Conservation (phyloP, 2,329 filamentous ascomycete species). For the Coniochaeta ligniaria region DNA sequence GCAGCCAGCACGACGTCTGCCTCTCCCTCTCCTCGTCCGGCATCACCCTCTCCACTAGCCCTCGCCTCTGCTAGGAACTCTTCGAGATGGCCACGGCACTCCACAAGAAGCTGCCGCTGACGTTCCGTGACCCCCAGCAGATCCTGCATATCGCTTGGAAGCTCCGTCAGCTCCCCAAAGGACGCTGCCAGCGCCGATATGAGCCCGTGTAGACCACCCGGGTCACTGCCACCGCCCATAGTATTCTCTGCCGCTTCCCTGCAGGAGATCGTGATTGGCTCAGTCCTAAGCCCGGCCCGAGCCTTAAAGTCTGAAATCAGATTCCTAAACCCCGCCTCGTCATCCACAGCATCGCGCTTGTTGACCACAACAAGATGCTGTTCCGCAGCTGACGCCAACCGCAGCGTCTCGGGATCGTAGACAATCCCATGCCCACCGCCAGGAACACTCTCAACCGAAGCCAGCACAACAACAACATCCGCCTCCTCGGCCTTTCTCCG, state of each 20-base stretch:
- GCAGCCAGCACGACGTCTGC: slow-evolving; percentile 85
- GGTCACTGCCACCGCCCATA: slow-evolving; percentile 28
- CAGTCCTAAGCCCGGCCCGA: slow-evolving; percentile 23
- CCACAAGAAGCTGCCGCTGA: slow-evolving; percentile 72
- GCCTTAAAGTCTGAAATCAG: slow-evolving; percentile 33
- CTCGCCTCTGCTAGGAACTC: slow-evolving; percentile 61
- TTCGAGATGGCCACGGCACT: slow-evolving; percentile 65
- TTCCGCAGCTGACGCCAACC: slow-evolving; percentile 40
- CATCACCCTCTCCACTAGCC: slow-evolving; percentile 19
- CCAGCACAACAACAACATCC: slow-evolving; percentile 76
- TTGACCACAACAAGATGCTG: slow-evolving; percentile 52
- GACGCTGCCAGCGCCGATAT: slow-evolving; percentile 57
- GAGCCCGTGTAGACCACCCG: slow-evolving; percentile 62
- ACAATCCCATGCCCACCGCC: slow-evolving; percentile 27
- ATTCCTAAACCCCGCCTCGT: slow-evolving; percentile 21
- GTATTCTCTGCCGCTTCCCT: slow-evolving; percentile 39
- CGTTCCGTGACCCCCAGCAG: slow-evolving; percentile 86
- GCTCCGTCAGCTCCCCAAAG: slow-evolving; percentile 64
- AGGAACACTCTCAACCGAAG: slow-evolving; percentile 56
- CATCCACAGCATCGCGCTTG: slow-evolving; percentile 46
- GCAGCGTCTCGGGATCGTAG: slow-evolving; percentile 48
- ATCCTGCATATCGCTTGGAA: slow-evolving; percentile 69
- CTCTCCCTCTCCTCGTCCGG: slow-evolving; percentile 27
- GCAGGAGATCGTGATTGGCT: slow-evolving; percentile 65
- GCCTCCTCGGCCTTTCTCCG: slow-evolving; percentile 74